Evolutionary conservation across 345 rosid genomes (phyloP), one percentile per base, ranked within the genome.

Genomic region (Aegle marmelos): DNA sequence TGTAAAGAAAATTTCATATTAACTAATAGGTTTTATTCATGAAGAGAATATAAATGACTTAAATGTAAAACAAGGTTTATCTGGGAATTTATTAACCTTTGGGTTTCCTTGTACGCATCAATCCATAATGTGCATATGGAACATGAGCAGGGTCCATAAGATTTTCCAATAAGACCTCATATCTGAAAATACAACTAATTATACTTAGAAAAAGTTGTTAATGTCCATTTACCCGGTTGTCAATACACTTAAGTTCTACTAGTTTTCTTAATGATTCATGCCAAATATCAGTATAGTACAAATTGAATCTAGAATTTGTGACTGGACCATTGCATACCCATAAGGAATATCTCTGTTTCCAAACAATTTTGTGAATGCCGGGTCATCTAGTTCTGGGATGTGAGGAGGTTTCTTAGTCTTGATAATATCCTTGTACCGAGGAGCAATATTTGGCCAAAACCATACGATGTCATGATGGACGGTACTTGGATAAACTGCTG

Each of bases 111-210:
- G 79, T 78, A 81, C 62, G 78, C 97, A 91, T 86, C 70, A 95
- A 60, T 78, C 98, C 92, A 76, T 90, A 86, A 82, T 93, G 98
- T 58, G 98, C 97, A 82, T 91, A 93, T 14, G 95, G 98, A 79
- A 93, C 97, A 83, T 95, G 98, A 81, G 97, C 91, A 60, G 97
- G 98, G 83, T 95, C 98, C 98, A 93, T 91, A 50, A 93, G 89
- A 72, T 95, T 95, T 84, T 93, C 98, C 48, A 91, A 37, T 83
- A 93, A 76, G 39, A 95, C 90, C 73, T 95, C 98, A 33, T 95
- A 90, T 86, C 98, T 93, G 82, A 83, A 83, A 86, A 54, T 56
- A 74, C 28, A 76, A 67, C 5, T 53, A n/a, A n/a, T n/a, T n/a
- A n/a, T 13, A 4, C 33, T 34, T 66, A 5, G 17, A 54, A 64